Evolutionary conservation across 352 stramenopile species (phyloP).

Genomic region (Pythium apleroticum): DNA sequence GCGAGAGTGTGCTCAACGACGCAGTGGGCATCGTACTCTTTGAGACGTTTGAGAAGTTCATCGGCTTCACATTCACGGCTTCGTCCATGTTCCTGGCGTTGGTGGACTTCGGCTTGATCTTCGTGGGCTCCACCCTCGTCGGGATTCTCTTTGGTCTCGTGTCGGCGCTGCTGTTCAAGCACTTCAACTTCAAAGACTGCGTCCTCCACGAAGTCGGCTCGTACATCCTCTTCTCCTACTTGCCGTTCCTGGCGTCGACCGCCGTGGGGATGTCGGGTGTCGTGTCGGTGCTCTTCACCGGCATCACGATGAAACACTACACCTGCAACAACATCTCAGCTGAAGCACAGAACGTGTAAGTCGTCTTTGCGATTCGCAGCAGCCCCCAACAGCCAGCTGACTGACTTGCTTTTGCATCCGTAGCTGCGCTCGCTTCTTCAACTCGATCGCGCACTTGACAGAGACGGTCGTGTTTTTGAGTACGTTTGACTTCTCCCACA

Average conservation of each 20-base stretch:
- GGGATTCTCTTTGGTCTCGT: slow-evolving; percentile 52
- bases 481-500: slow-evolving; percentile 5
- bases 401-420: no score
- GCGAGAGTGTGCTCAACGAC: slow-evolving; percentile 85
- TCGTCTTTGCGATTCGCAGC: not conserved
- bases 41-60: slow-evolving; percentile 67
- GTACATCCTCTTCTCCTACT: slow-evolving; percentile 37
- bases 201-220: slow-evolving; percentile 42
- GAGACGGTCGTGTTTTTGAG: slow-evolving; percentile 80
- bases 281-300: slow-evolving; percentile 81
- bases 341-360: slow-evolving; percentile 33
- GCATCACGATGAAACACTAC: slow-evolving; percentile 45
- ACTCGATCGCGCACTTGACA: slow-evolving; percentile 56
- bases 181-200: slow-evolving; percentile 64
- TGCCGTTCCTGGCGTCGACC: slow-evolving; percentile 34
- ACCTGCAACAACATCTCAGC: slow-evolving; percentile 37
- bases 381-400: no score
- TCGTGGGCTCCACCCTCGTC: slow-evolving; percentile 62
- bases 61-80: slow-evolving; percentile 43
- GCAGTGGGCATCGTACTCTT: slow-evolving; percentile 79
- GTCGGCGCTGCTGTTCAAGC: slow-evolving; percentile 62
- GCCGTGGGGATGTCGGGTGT: slow-evolving; percentile 55
- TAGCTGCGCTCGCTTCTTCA: slow-evolving; percentile 47
- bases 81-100: slow-evolving; percentile 32
- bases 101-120: slow-evolving; percentile 69